Evolutionary conservation across 331 rosid genomes (phyloP).

Genomic region (Malus hybrid): DNA sequence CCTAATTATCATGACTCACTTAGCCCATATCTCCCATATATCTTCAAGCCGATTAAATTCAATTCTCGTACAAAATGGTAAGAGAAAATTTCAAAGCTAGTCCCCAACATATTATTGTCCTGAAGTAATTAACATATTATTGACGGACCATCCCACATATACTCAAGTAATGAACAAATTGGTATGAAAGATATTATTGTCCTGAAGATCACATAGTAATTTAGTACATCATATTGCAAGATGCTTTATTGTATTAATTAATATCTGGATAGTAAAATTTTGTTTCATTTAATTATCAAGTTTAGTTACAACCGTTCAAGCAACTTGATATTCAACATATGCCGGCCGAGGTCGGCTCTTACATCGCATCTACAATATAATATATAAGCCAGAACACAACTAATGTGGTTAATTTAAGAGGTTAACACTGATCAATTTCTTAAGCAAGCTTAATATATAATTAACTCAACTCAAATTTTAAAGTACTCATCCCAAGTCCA

Average conservation of each 20-base stretch:
- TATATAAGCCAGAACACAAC: conserved; percentile 1
- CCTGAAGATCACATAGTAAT: neutral
- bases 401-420: conserved; percentile 19
- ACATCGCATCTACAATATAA: neutral
- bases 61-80: neutral
- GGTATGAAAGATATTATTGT: neutral
- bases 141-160: conserved; percentile 18
- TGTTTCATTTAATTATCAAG: neutral
- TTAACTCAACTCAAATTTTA: neutral
- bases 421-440: conserved; percentile 1
- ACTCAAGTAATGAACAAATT: neutral
- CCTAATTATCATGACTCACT: no score
- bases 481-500: neutral
- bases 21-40: no score
- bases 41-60: no score
- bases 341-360: conserved; percentile 85
- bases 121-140: neutral
- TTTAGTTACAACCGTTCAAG: conserved; percentile 13
- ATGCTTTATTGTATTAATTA: neutral
- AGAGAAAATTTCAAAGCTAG: conserved; percentile 1
- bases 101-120: no score
- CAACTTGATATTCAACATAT: neutral
- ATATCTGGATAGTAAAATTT: neutral
- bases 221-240: neutral
- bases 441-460: neutral